phyloP scores from a whole-genome alignment of 2,329 filamentous ascomycete species.

The Zymoseptoria tritici region DNA sequence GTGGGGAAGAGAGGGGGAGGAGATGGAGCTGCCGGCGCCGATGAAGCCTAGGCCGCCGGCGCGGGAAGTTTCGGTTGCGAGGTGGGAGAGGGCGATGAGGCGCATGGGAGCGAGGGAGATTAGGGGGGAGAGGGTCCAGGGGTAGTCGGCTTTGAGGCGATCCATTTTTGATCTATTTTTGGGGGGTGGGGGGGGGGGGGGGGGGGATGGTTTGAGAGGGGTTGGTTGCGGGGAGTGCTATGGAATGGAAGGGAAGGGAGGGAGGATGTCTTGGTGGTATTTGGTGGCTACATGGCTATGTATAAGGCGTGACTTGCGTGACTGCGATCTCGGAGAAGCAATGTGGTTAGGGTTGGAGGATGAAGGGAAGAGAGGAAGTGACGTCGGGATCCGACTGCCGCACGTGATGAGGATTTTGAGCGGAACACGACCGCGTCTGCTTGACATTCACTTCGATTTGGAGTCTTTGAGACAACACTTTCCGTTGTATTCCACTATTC shows the following conservation, averaged over 20 bases:
- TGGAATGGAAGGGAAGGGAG: neutral
- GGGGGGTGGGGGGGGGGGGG: too few species aligned
- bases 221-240: too few species aligned
- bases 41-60: constrained; percentile 45
- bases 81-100: constrained; percentile 47
- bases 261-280: neutral
- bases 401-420: neutral
- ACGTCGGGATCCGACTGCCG: neutral
- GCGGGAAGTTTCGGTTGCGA: constrained; percentile 54
- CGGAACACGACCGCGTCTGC: neutral
- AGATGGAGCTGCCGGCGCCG: constrained; percentile 37
- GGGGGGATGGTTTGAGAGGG: too few species aligned
- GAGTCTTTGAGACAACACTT: too few species aligned
- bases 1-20: constrained; percentile 20
- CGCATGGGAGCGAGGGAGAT: constrained; percentile 63
- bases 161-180: constrained; percentile 19
- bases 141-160: constrained; percentile 37
- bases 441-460: neutral
- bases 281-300: neutral
- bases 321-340: neutral
- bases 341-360: neutral
- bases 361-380: neutral
- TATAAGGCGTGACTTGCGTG: neutral
- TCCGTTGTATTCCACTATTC: too few species aligned
- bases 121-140: constrained; percentile 53